Evolutionary conservation across 108 stramenopile species (phyloP), one percentile per base, ranked within the genome.

Genomic region (Mayamaea pseudoterrestris): DNA sequence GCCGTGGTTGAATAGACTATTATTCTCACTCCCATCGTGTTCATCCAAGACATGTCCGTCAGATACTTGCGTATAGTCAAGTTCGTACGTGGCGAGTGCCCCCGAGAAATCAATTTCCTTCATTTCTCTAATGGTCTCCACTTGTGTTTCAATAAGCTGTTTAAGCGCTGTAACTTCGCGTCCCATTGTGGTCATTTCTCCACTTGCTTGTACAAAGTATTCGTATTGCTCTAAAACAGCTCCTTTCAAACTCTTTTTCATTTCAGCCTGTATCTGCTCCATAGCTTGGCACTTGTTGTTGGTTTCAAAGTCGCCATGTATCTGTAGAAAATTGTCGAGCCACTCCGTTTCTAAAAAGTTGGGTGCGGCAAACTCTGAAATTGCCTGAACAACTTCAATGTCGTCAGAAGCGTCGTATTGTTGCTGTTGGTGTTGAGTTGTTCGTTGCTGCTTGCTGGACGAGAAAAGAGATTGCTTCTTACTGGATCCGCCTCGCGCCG

Each of bases 111-210:
- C 79, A 45, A 89, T 83, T 35, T 76, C 76, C 50, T 80, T 82
- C 86, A 89, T 89, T 58, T 72, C 74, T 51, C 76, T 76, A 21
- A 89, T 60, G 0, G 68, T 71, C 35, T 83, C 86, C 34, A 71
- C 61, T 58, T 89, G 86, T 29, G 66, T 63, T 51, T 83, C 79
- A 9, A 89, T 78, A 51, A 78, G 55, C 0, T 58, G 64, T 44
- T 75, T 73, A 13, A 89, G 41, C 22, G 71, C 61, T 6, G 72
- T 69, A 22, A 89, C 77, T 49, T 89, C 86, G 44, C 72, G 44
- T 26, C 86, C 86, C 86, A 89, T 89, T 14, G 63, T 81, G 8
- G 86, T 80, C 86, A 89, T 89, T 74, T 89, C 81, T 39, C 69
- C 65, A 0, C 79, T 81, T 8, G 86, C 86, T 44, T 89, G 81